These are phyloP conservation scores for Coemansia sp. DNA, from an alignment of 371 early-diverging fungal genomes.

Conservation along the genomic window DNA sequence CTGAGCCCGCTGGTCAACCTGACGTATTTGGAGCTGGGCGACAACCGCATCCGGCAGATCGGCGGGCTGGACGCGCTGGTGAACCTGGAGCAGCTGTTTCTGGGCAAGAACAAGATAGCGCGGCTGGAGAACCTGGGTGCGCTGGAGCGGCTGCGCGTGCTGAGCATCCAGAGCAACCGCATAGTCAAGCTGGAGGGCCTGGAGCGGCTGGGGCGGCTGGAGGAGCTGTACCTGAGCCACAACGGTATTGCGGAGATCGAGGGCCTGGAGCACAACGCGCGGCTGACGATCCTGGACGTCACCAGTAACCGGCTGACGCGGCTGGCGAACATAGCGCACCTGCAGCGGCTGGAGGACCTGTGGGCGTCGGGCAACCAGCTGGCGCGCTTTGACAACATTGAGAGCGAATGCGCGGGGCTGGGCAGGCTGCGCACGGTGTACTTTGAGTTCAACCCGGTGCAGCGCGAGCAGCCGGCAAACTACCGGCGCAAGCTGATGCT, in stretches of 20 bases:
- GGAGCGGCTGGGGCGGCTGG: constrained; percentile 66
- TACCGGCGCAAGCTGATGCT: constrained; percentile 89
- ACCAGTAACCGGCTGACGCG: constrained; percentile 77
- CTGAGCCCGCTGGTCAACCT: constrained; percentile 65
- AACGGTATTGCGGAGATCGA: constrained; percentile 78
- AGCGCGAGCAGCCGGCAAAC: constrained; percentile 68
- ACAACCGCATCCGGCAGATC: constrained; percentile 88
- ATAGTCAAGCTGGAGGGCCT: constrained; percentile 73
- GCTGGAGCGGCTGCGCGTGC: constrained; percentile 64
- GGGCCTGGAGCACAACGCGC: constrained; percentile 75
- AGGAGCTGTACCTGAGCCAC: constrained; percentile 90
- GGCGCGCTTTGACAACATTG: constrained; percentile 74
- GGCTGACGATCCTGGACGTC: constrained; percentile 70
- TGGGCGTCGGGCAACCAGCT: constrained; percentile 89
- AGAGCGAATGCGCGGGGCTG: constrained; percentile 65
- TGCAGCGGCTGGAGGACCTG: constrained; percentile 77
- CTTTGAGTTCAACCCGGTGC: constrained; percentile 93
- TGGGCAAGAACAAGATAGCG: constrained; percentile 96
- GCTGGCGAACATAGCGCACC: constrained; percentile 72
- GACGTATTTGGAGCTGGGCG: constrained; percentile 88
- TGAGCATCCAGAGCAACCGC: constrained; percentile 89
- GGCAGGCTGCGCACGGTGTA: constrained; percentile 79
- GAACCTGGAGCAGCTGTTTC: constrained; percentile 83
- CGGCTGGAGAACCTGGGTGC: constrained; percentile 57
- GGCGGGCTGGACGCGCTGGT: constrained; percentile 79